A percentile compares a stretch with the other conserved stretches of the same genome.
Conservation (phyloP, 2,329 filamentous ascomycete genomes). For the Pseudocercospora vitis region DNA sequence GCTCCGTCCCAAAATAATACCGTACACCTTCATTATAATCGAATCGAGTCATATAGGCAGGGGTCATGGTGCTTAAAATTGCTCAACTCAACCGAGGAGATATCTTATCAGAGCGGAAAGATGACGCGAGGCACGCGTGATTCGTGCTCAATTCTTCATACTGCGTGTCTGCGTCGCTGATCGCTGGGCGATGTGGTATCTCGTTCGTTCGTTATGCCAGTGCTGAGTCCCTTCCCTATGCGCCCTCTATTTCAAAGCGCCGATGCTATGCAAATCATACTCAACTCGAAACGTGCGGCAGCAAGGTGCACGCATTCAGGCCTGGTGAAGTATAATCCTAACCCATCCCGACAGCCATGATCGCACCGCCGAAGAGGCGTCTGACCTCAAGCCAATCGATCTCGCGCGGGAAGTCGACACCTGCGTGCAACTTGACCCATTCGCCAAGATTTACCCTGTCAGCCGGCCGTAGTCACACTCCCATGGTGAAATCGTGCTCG, state of each 20-base stretch:
- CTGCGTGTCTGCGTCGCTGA: conserved; percentile 13
- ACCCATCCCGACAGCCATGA: conserved; percentile 35
- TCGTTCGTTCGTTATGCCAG: conserved; percentile 4
- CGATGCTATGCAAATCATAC: conserved; percentile 18
- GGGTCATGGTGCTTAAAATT: too few species aligned
- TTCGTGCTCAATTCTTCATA: not conserved
- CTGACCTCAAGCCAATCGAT: conserved; percentile 35
- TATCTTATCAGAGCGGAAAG: too few species aligned
- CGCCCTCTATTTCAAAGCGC: conserved; percentile 9
- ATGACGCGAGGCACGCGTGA: too few species aligned
- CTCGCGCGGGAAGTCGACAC: conserved; percentile 33
- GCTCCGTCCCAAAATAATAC: too few species aligned
- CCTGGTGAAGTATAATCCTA: conserved; percentile 11
- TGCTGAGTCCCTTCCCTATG: not conserved
- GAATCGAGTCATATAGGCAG: too few species aligned
- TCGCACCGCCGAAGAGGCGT: conserved; percentile 31
- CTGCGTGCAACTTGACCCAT: conserved; percentile 30
- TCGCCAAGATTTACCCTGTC: conserved; percentile 17
- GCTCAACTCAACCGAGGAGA: too few species aligned
- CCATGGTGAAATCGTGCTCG: conserved; percentile 97
- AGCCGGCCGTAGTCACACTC: conserved; percentile 59
- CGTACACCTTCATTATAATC: too few species aligned
- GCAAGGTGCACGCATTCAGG: not conserved
- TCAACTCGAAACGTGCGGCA: conserved; percentile 1
- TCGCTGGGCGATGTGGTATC: conserved; percentile 7